Base-by-base conservation (phyloP, 345 rosid genomes). In the Pistacia atlantica region DNA sequence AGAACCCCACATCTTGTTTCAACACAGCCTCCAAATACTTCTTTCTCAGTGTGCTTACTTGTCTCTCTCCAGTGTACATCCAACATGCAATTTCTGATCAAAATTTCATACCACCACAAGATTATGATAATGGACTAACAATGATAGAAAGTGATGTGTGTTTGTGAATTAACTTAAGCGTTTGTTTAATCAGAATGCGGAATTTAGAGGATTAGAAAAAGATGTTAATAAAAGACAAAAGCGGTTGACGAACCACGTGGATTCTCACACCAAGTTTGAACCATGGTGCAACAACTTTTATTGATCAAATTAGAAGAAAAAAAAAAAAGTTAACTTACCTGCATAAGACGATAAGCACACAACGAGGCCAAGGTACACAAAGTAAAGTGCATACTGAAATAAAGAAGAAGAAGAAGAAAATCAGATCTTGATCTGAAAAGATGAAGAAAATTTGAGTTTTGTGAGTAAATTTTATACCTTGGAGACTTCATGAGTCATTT, bases 11-110 rank as follows among this genome's bases (percentile, higher is more conserved):
- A 77, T 96, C 99, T 86, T 96, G 99, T 78, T 90, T 93, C 82
- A 96, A 77, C 62, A 93, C 99, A 38, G 99, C 95, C 81, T 96
- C 97, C 64, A 96, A 82, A 81, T 96, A 96, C 83, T 93, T 93
- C 90, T 92, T 93, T 78, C 99, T 89, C 85, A 96, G 79, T 17
- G 97, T 87, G 72, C 95, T 89, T 37, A 92, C 97, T 81, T 96
- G 99, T 80, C 99, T 90, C 79, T 96, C 99, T 77, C 99, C 99
- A 68, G 89, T 84, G 86, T 93, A 96, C 98, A 96, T 93, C 99
- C 99, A 96, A 79, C 99, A 96, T 70, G 94, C 91, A 78, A 93
- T 93, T 87, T 96, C 99, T 96, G 96, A 54, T 12, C 37, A 71
- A 37, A 56, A 8, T 51, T 14, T 22, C 56, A 48, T 17, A 49